Evolutionary conservation across 352 stramenopile species (phyloP), one percentile per base, ranked within the genome.

Genomic region (Globisporangium apiculatum): DNA sequence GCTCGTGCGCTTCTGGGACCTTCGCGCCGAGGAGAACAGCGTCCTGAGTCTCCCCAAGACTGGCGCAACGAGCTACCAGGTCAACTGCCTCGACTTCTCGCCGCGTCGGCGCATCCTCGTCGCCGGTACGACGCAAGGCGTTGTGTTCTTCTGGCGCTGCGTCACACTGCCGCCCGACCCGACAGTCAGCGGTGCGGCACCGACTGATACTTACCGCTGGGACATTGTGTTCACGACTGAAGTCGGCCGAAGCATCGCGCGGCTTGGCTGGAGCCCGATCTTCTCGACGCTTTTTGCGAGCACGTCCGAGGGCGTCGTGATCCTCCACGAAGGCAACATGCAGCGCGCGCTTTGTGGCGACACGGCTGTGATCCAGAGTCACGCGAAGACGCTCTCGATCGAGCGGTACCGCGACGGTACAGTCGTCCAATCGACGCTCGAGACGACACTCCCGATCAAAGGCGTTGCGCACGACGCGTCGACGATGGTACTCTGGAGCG

Each of bases 1-100:
- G 8, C 54, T 97, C 0, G 81, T 98, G 48, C 87, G 94, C 10
- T 96, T 98, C 50, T 97, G 91, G 89, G 89, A 98, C 61, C 72
- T 98, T 17, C 71, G 85, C 11, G 78, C 81, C 1, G 92, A 97
- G 53, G 86, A 97, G 58, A 98, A 94, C 66, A 98, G 95, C 56
- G 83, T 96, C 5, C 61, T 98, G 31, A 94, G 74, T 51, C 65
- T 97, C 7, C 76, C 81, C 0, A 87, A 86, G 56, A 58, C 67
- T 7, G 64, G 62, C 18, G 65, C 61, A 5, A 18, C 67, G 15
- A 72, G 56, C 35, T 89, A 94, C 60, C 77, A 87, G 40, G 87
- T 97, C 17, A 85, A 83, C 54, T 83, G 73, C 48, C 74, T 98
- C 46, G 79, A 88, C 54, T 98, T 98, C 55, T 95, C 91, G 7